Conservation (phyloP, 2,329 filamentous ascomycete genomes). For the Arthrobotrys iridis region DNA sequence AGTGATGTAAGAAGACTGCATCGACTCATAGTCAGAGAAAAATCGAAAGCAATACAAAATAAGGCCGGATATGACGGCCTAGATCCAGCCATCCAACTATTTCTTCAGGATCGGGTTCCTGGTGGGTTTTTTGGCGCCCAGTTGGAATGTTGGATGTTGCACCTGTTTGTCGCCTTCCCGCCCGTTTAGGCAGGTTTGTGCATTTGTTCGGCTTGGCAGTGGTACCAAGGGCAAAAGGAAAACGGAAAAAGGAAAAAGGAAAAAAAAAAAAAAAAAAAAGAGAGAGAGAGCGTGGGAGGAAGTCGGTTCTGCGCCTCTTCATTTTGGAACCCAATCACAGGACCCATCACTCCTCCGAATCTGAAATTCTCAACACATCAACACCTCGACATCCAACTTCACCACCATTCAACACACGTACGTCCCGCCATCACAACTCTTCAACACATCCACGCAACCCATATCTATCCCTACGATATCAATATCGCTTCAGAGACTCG, state of each 20-base stretch:
- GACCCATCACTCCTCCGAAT: slow-evolving; percentile 11
- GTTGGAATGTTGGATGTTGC: slow-evolving; percentile 18
- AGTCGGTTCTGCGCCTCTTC: slow-evolving; percentile 36
- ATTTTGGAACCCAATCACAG: slow-evolving; percentile 31
- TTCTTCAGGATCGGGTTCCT: too few relatives aligned
- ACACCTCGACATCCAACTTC: slow-evolving; percentile 44
- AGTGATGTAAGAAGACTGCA: too few relatives aligned
- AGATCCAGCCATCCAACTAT: too few relatives aligned
- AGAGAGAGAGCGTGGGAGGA: too few relatives aligned
- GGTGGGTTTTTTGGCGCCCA: background rate
- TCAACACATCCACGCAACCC: slow-evolving; percentile 52
- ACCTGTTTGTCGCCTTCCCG: background rate
- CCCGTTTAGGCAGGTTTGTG: slow-evolving; percentile 18
- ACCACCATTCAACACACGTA: slow-evolving; percentile 51
- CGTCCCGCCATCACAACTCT: slow-evolving; percentile 53
- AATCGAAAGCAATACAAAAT: too few relatives aligned
- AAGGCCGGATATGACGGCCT: too few relatives aligned
- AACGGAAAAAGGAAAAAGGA: background rate
- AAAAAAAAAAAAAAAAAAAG: background rate
- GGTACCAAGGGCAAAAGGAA: too few relatives aligned
- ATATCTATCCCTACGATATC: slow-evolving; percentile 26
- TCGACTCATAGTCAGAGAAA: too few relatives aligned
- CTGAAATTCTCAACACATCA: slow-evolving; percentile 47
- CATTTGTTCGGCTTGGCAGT: slow-evolving; percentile 7
- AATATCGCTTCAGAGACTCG: background rate